phyloP scores from a whole-genome alignment of 2,329 filamentous ascomycete species.

The Kalaharituber pfeilii region DNA sequence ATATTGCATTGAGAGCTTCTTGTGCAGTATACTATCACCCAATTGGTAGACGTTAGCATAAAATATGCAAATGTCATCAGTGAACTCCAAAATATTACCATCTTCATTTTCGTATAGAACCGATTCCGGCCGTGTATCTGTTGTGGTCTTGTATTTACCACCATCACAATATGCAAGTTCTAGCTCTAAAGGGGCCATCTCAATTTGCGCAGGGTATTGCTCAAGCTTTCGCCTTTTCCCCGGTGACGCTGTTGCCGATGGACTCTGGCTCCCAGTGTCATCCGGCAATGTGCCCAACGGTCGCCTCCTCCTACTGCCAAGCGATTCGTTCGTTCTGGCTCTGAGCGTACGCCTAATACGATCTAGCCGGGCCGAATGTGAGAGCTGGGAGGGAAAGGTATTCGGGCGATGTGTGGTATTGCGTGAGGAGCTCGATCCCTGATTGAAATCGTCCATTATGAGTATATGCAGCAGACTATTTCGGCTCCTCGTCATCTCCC shows the following conservation, averaged over 20 bases:
- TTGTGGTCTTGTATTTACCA: slow-evolving; percentile 75
- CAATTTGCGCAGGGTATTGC: slow-evolving; percentile 24
- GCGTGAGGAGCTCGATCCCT: not conserved
- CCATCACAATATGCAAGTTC: slow-evolving; percentile 72
- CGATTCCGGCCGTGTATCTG: slow-evolving; percentile 58
- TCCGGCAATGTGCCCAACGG: not conserved
- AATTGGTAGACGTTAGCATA: not conserved
- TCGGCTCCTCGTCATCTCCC: slow-evolving; percentile 1
- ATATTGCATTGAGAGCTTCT: slow-evolving; percentile 78
- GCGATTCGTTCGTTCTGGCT: not conserved
- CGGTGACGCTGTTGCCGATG: not conserved
- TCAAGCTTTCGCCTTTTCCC: not conserved
- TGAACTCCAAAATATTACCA: slow-evolving; percentile 4
- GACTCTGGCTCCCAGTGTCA: not conserved
- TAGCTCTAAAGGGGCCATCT: slow-evolving; percentile 47
- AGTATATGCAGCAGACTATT: slow-evolving; percentile 1
- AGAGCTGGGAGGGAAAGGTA: not conserved
- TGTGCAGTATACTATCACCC: slow-evolving; percentile 57
- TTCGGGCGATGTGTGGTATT: not conserved
- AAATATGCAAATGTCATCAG: not conserved
- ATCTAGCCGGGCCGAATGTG: not conserved
- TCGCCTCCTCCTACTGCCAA: not conserved
- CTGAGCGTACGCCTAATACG: not conserved
- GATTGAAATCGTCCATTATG: not conserved
- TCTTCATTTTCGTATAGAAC: slow-evolving; percentile 65